Conservation (phyloP, 2,329 filamentous ascomycete genomes). For the Alternaria viburni region DNA sequence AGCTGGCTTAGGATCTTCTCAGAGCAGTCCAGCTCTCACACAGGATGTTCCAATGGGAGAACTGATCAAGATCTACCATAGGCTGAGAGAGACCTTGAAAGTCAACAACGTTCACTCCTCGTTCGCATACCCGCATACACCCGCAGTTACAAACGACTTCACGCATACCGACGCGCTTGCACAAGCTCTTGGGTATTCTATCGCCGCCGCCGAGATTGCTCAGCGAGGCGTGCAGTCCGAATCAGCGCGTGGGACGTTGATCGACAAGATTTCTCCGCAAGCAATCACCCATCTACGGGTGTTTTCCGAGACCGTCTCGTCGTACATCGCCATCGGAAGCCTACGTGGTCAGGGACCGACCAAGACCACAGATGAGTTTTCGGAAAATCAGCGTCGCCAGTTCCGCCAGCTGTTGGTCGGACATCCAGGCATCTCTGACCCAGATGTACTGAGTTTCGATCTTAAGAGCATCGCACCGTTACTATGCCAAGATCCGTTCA, state of each 20-base stretch:
- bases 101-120: conserved; percentile 57
- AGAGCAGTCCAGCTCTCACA: conserved; percentile 21
- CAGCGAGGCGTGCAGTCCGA: conserved; percentile 83
- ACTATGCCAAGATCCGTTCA: conserved; percentile 73
- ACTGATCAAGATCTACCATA: conserved; percentile 62
- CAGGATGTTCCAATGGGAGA: conserved; percentile 49
- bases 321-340: conserved; percentile 79
- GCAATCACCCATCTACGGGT: conserved; percentile 85
- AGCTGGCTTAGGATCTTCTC: conserved; percentile 28
- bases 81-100: conserved; percentile 62
- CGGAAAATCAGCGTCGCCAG: conserved; percentile 72
- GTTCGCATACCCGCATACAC: conserved; percentile 53
- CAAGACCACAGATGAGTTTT: conserved; percentile 70
- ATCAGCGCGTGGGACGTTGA: conserved; percentile 70
- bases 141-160: conserved; percentile 54
- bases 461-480: conserved; percentile 59
- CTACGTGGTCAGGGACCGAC: conserved; percentile 67
- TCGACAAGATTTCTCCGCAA: conserved; percentile 85
- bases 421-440: conserved; percentile 50
- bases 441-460: conserved; percentile 49
- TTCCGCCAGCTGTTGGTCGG: conserved; percentile 76
- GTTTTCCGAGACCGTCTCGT: conserved; percentile 83
- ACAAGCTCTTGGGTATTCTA: conserved; percentile 77
- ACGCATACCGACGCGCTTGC: conserved; percentile 65
- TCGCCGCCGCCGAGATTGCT: conserved; percentile 88